phyloP scores from a whole-genome alignment of 208 protist species.

The Trypanosoma scelopori region DNA sequence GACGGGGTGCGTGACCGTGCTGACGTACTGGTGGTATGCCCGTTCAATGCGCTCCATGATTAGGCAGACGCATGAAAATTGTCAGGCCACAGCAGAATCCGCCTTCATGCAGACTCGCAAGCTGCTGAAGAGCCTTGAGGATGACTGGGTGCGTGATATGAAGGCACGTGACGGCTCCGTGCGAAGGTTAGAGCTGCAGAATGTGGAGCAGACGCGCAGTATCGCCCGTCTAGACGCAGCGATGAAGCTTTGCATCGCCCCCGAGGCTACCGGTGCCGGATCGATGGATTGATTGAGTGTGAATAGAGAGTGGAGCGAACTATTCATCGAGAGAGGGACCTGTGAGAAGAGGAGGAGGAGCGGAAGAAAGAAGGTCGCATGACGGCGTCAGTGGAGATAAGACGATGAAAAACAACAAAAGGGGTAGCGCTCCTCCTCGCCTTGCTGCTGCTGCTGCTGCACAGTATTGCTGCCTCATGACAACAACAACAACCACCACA shows the following conservation, averaged over 20 bases:
- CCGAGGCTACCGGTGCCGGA: conserved; percentile 29
- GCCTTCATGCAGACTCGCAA: conserved; percentile 68
- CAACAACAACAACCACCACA: too few species aligned
- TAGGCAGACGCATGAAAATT: conserved; percentile 49
- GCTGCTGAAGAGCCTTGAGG: conserved; percentile 66
- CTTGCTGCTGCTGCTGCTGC: too few species aligned
- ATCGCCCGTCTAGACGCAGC: conserved; percentile 74
- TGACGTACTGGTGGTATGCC: conserved; percentile 80
- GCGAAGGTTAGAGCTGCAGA: conserved; percentile 81
- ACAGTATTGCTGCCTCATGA: too few species aligned
- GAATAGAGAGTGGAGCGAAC: background rate
- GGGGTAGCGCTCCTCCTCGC: too few species aligned
- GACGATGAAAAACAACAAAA: too few species aligned
- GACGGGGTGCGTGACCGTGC: conserved; percentile 47
- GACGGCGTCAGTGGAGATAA: too few species aligned
- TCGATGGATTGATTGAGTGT: background rate
- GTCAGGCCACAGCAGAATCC: conserved; percentile 42
- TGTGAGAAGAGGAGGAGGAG: background rate
- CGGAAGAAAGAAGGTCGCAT: too few species aligned
- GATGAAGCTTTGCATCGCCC: conserved; percentile 77
- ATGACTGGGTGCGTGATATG: conserved; percentile 65
- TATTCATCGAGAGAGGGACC: background rate
- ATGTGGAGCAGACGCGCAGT: conserved; percentile 87
- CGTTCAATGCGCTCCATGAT: conserved; percentile 50
- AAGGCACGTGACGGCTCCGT: conserved; percentile 70